phyloP scores from a whole-genome alignment of 331 rosid genomes.

The Malus hybrid region DNA sequence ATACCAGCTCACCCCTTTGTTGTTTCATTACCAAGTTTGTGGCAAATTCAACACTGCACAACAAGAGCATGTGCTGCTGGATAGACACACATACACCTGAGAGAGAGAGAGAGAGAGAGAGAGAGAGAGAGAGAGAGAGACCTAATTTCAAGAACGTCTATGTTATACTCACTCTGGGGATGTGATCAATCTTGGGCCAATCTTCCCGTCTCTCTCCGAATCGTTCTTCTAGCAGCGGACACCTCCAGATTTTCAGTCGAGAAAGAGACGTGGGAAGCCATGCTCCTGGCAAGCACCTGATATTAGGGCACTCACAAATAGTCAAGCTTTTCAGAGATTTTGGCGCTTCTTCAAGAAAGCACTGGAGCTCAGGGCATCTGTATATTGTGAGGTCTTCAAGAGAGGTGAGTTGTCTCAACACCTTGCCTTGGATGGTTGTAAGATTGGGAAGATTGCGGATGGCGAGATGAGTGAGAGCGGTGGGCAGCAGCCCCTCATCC shows the following conservation, averaged over 20 bases:
- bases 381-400: not conserved
- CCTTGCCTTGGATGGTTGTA: not conserved
- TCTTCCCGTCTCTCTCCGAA: not conserved
- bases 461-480: too few relatives aligned
- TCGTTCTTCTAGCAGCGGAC: not conserved
- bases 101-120: too few relatives aligned
- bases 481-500: too few relatives aligned
- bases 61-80: too few relatives aligned
- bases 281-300: not conserved
- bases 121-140: too few relatives aligned
- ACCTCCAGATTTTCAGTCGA: too few relatives aligned
- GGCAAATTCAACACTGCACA: too few relatives aligned
- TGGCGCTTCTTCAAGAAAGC: not conserved
- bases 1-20: too few relatives aligned
- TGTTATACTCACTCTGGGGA: not conserved
- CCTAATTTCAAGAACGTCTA: too few relatives aligned
- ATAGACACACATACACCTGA: too few relatives aligned
- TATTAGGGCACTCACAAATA: not conserved
- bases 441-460: not conserved
- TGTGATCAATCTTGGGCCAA: not conserved
- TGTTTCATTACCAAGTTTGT: not conserved
- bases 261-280: too few relatives aligned
- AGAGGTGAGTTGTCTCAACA: not conserved
- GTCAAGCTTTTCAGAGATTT: not conserved
- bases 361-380: not conserved